A percentile compares a stretch with the other conserved stretches of the same genome.
phyloP scores from a whole-genome alignment of 495 filamentous ascomycete species.

The Bryoglossum gracile region DNA sequence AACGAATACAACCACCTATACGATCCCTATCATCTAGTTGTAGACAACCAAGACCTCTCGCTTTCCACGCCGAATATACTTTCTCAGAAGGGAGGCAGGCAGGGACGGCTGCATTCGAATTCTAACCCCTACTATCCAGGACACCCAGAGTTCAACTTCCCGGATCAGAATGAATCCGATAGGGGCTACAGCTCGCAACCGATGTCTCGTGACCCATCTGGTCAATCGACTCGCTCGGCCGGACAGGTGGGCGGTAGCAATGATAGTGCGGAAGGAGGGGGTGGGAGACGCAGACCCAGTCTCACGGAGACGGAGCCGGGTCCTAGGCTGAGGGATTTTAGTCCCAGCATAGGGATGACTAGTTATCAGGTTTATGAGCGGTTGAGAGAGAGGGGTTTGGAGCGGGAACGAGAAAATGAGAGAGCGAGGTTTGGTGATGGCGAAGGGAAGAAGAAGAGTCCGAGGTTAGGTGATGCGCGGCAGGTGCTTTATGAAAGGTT shows the following conservation, averaged over 20 bases:
- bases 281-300: slow-evolving; percentile 15
- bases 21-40: slow-evolving; percentile 10
- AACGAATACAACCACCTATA: slow-evolving; percentile 11
- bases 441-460: slow-evolving; percentile 5
- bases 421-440: slow-evolving; percentile 2
- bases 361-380: slow-evolving; percentile 21
- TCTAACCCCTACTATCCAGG: slow-evolving; percentile 20
- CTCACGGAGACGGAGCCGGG: slow-evolving; percentile 23
- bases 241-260: too few species aligned
- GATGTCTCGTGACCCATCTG: slow-evolving; percentile 44
- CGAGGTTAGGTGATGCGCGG: slow-evolving; percentile 13
- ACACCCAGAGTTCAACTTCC: slow-evolving; percentile 13
- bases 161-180: too few species aligned
- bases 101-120: slow-evolving; percentile 19
- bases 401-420: not conserved
- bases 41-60: not conserved
- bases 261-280: slow-evolving; percentile 15
- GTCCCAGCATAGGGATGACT: slow-evolving; percentile 19
- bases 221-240: slow-evolving; percentile 16
- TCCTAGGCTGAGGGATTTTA: slow-evolving; percentile 20
- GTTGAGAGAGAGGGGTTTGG: slow-evolving; percentile 8
- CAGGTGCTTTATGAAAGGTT: slow-evolving; percentile 11
- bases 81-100: slow-evolving; percentile 13
- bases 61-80: slow-evolving; percentile 6
- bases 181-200: slow-evolving; percentile 53